Base-by-base conservation (phyloP, 1,139 yeast genomes). In the Suhomyces chickasaworum region DNA sequence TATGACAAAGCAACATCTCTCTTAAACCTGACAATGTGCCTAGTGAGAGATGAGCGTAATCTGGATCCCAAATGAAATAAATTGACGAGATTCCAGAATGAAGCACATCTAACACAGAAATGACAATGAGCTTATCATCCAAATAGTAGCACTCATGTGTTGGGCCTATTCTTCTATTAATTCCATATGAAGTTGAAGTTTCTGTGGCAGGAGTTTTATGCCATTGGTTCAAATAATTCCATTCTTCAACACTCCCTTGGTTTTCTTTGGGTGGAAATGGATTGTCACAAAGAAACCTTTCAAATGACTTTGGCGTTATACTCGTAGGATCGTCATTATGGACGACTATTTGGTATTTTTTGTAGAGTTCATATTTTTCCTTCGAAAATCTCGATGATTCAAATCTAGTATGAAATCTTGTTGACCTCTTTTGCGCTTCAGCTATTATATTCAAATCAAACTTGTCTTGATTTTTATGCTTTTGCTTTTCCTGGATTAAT, bases 31-130 rank as follows among this genome's bases (percentile, higher is more conserved):
- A 83, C 2, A 90, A 62, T 25, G 89, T 87, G 0, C 98, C 98
- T 33, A 90, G 64, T 0, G 90, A 85, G 51, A 85, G 67, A 47
- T 80, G 74, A 2, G 84, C 82, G 61, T 75, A 85, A 50, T 83
- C 91, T 0, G 96, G 95, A 59, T 90, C 95, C 89, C 95, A 89
- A 15, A 90, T 81, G 58, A 90, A 86, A 59, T 90, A 91, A 1
- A 91, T 93, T 0, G 96, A 84, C 0, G 96, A 89, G 0, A 91
- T 64, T 0, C 91, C 86, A 15, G 80, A 65, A 0, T 96, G 96
- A 32, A 91, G 63, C 29, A 90, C 69, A 62, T 91, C 98, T 22
- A 87, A 61, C 0, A 90, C 88, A 0, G 89, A 89, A 29, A 91
- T 67, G 0, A 95, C 97, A 34, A 89, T 80, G 27, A 91, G 68